Evolutionary conservation across 2,329 filamentous ascomycete species (phyloP), one percentile per base, ranked within the genome.

Genomic region (Pseudocercospora cruenta): DNA sequence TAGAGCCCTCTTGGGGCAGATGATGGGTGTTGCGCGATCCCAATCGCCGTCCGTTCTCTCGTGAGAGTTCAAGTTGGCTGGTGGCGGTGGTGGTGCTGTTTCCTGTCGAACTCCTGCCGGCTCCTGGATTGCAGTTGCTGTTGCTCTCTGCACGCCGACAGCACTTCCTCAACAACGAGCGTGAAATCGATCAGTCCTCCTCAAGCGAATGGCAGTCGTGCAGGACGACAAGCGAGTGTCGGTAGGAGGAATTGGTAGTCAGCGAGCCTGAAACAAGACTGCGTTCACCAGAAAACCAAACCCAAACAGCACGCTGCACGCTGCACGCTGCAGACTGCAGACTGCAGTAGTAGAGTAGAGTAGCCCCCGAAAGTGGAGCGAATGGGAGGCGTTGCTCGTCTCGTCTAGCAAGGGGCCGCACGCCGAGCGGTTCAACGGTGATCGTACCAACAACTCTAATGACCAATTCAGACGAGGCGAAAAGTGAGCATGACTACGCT

Each of bases 141-240:
- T 28, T 55, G 51, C 51, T 55, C 24, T 31, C 51, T 31, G 22
- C 24, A 55, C 3, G 51, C 24, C 26, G 51, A 31, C 26, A n/a
- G 22, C 8, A 14, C 51, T 55, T 55, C 51, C 51, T 43, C 39
- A 43, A 43, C 49, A 67, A 63, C 66, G 66, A 67, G 60, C 57
- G 66, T 60, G n/a, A 10, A 39, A 22, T 47, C 3, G 39, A n/a
- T 43, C 39, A n/a, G 53, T 59, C 49, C 60, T 68, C 55, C 24
- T 60, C 22, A 49, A 67, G 65, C 65, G 60, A 67, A 55, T 60
- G 58, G 39, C 58, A 60, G 43, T 49, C 43, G 64, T 63, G 47
- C 26, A 47, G 60, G 57, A 58, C 61, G 64, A 31, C 55, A 66
- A 66, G 60, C 64, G 64, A 63, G 36, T 57, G 60, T 66, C 24